phyloP scores from a whole-genome alignment of 2,329 filamentous ascomycete genomes.

The Aureobasidium sp. region DNA sequence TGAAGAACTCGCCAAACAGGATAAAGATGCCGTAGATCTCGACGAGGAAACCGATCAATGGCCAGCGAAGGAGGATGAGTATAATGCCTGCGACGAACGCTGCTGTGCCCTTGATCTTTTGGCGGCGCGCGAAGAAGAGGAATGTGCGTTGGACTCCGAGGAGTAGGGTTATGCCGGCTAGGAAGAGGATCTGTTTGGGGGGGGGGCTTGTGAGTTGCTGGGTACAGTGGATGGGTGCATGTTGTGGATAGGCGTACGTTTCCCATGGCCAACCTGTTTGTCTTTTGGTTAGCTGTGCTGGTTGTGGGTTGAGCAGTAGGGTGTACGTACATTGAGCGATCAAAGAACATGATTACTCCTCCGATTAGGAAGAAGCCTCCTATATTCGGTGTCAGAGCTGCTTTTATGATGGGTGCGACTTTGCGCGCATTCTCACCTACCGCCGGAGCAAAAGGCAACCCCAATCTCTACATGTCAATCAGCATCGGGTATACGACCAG shows the following conservation, averaged over 20 bases:
- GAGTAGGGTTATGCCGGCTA: constrained; percentile 91
- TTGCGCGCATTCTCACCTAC: constrained; percentile 49
- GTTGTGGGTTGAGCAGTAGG: constrained; percentile 12
- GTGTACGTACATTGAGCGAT: constrained; percentile 72
- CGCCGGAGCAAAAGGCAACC: constrained; percentile 94
- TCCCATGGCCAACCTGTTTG: constrained; percentile 81
- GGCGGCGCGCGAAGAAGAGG: constrained; percentile 85
- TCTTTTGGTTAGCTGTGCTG: constrained; percentile 14
- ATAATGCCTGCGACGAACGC: constrained; percentile 77
- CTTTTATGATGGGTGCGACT: constrained; percentile 15
- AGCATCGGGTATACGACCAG: background rate
- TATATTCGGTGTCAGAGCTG: constrained; percentile 16
- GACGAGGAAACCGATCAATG: constrained; percentile 79
- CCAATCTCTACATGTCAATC: constrained; percentile 63
- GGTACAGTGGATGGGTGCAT: background rate
- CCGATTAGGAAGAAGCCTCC: constrained; percentile 91
- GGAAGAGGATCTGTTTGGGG: constrained; percentile 73
- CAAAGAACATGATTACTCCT: constrained; percentile 95
- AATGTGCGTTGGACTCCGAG: constrained; percentile 88
- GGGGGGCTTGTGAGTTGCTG: background rate
- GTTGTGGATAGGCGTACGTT: constrained; percentile 40
- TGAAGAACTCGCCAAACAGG: constrained; percentile 91
- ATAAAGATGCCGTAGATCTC: constrained; percentile 90
- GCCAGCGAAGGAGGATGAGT: constrained; percentile 84
- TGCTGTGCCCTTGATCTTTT: constrained; percentile 84